Conservation (phyloP, 441 rosid genomes). For the Mallotus repandus region DNA sequence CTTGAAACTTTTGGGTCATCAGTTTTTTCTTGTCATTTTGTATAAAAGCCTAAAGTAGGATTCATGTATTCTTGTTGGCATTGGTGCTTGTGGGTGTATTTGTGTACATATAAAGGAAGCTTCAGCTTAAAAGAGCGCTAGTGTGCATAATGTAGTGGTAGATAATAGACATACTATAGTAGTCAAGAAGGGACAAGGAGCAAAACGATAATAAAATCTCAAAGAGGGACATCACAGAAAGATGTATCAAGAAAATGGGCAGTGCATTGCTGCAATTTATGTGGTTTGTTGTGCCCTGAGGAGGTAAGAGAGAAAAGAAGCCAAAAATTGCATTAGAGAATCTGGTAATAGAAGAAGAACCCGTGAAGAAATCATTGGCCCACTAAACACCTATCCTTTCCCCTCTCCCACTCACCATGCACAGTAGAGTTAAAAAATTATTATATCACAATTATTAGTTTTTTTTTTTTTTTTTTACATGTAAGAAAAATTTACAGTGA, state of each 20-base stretch:
- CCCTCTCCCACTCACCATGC: slow-evolving; percentile 21
- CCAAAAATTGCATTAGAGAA: slow-evolving; percentile 39
- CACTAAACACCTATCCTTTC: slow-evolving; percentile 21
- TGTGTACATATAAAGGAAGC: neutral
- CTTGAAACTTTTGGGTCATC: too few species aligned
- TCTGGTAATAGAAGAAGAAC: slow-evolving; percentile 57
- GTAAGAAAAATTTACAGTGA: too few species aligned
- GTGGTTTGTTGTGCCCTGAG: slow-evolving; percentile 14
- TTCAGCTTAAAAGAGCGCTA: neutral
- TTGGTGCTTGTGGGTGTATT: neutral
- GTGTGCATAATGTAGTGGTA: neutral
- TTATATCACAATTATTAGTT: too few species aligned
- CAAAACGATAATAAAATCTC: slow-evolving; percentile 13
- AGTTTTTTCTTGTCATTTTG: too few species aligned
- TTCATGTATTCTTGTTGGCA: too few species aligned
- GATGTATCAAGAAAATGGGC: neutral
- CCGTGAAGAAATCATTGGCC: slow-evolving; percentile 39
- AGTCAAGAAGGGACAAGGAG: slow-evolving; percentile 9
- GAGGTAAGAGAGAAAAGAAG: slow-evolving; percentile 10
- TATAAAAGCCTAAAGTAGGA: neutral
- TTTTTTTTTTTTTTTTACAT: neutral
- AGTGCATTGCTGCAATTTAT: slow-evolving; percentile 17
- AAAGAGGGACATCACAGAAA: slow-evolving; percentile 1
- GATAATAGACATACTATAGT: too few species aligned
- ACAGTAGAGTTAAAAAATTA: neutral